Base-by-base conservation (phyloP, 495 filamentous ascomycete species). In the Penicillium simplicissimum region DNA sequence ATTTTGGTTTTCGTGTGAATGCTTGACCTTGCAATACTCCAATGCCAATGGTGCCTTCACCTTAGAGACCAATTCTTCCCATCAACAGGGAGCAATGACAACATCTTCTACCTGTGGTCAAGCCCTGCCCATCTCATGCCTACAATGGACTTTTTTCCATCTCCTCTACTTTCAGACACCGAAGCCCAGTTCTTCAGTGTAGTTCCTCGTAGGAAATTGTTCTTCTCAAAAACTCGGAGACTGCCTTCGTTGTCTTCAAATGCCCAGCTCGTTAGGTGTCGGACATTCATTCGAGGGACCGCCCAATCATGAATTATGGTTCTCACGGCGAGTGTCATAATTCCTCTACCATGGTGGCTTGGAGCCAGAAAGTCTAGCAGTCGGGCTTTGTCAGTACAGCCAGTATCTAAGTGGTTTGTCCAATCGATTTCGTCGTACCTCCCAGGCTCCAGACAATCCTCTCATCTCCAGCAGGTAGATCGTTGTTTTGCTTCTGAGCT, bases 201-300 rank as follows among this genome's bases (percentile, higher is more conserved):
- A 38, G 42, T 36, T 8, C 43, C 19, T 25, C 60, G 54, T 23
- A 61, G 35, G 45, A 73, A 73, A 35, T 65, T 65, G 42, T 72
- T 71, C 47, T 69, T 71, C 33, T 55, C 47, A 34, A 73, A 64
- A 11, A 71, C 66, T 7, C 33, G 13, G n/a, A 59, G 13, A 35
- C 70, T 73, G 4, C 68, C 68, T n/a, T 45, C 19, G 34, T 74
- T 74, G 4, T 55, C 72, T 19, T 58, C 53, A 58, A 65, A 67
- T 17, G 56, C 60, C 23, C 52, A 60, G 15, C 38, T 56, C 55
- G 55, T 71, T 11, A 74, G 13, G 10, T 34, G 28, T 5, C 43
- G 58, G 14, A 60, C 45, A n/a, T 74, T 73, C 72, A 74, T 73
- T 14, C 56, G 54, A 8, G 70, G 70, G 15, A 74, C 31, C 8